Evolutionary conservation across 306 rosid genomes (phyloP).

Genomic region (Malus sylvestris): DNA sequence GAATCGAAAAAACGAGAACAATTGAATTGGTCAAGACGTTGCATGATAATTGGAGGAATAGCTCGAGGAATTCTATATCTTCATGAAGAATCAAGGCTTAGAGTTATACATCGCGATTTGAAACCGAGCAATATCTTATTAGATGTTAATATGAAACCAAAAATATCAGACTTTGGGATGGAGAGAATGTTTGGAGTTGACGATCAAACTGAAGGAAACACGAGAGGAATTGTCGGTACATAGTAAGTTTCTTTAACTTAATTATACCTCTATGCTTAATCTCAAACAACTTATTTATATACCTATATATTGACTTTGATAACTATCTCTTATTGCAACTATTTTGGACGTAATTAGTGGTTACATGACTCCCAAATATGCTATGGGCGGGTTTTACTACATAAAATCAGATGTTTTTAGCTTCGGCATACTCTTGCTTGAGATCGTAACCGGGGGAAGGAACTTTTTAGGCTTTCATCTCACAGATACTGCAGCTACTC

Average conservation of each 20-base stretch:
- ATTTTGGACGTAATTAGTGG: constrained; percentile 14
- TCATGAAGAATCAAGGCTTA: constrained; percentile 33
- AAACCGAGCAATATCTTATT: constrained; percentile 37
- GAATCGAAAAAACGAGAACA: constrained; percentile 16
- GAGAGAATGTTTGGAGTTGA: constrained; percentile 24
- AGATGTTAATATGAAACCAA: constrained; percentile 33
- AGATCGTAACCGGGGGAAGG: constrained; percentile 18
- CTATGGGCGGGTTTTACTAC: constrained; percentile 15
- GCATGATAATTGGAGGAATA: constrained; percentile 25
- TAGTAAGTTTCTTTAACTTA: neutral
- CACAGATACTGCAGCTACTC: too few species aligned
- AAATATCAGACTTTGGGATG: constrained; percentile 42
- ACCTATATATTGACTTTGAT: too few species aligned
- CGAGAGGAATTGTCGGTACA: neutral
- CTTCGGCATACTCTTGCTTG: constrained; percentile 27
- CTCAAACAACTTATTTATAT: too few species aligned
- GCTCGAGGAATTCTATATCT: constrained; percentile 29
- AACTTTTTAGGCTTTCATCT: neutral
- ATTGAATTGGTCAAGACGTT: constrained; percentile 36
- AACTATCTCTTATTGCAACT: neutral
- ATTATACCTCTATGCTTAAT: neutral
- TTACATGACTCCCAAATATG: constrained; percentile 38
- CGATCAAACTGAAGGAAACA: neutral
- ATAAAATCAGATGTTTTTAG: constrained; percentile 26
- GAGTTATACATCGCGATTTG: constrained; percentile 33